Evolutionary conservation across 176 grass and related monocot genomes (phyloP).

Genomic region (Juncus inflexus): DNA sequence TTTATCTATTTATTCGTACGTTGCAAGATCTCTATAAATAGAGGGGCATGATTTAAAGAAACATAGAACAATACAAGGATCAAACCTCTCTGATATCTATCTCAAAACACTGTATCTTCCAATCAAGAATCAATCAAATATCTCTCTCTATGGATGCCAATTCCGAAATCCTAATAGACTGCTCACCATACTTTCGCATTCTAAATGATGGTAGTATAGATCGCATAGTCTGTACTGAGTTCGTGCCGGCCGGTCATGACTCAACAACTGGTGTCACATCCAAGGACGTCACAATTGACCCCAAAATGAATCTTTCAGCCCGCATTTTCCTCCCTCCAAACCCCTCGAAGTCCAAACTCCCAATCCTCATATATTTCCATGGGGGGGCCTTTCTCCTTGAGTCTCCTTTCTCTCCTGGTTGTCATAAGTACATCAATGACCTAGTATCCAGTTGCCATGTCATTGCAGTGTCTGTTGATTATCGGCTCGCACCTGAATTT

Average conservation of each 20-base stretch:
- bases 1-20: no score
- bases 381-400: constrained; percentile 38
- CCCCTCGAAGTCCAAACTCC: constrained; percentile 24
- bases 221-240: constrained; percentile 33
- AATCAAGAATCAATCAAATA: background rate
- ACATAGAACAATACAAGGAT: no score
- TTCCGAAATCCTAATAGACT: constrained; percentile 33
- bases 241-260: constrained; percentile 27
- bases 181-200: constrained; percentile 29
- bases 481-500: constrained; percentile 63
- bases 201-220: constrained; percentile 45
- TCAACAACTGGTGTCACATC: constrained; percentile 35
- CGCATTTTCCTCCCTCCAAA: constrained; percentile 48
- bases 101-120: background rate
- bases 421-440: constrained; percentile 34
- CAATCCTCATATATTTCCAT: constrained; percentile 53
- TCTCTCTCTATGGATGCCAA: constrained; percentile 11
- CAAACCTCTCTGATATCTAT: no score
- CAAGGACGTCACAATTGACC: constrained; percentile 51
- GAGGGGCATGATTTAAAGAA: no score
- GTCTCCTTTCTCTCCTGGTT: constrained; percentile 28
- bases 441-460: constrained; percentile 31
- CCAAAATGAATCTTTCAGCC: constrained; percentile 20
- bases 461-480: constrained; percentile 47
- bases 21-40: no score